phyloP scores from a whole-genome alignment of 2,329 filamentous ascomycete genomes.

The Claviceps sp. region DNA sequence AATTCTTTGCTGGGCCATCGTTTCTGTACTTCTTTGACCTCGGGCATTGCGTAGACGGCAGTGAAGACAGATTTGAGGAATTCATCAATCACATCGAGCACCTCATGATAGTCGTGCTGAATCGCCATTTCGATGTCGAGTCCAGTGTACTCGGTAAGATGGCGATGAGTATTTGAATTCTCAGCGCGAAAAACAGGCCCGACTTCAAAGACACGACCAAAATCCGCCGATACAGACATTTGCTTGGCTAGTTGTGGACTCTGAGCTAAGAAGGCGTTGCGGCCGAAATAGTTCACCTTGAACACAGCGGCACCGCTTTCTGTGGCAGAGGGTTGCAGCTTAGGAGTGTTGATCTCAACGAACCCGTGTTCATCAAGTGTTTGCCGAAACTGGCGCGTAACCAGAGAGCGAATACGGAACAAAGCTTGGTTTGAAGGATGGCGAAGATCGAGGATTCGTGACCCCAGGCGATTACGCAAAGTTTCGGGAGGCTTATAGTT shows the following conservation, averaged over 20 bases:
- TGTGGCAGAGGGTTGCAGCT: conserved; percentile 78
- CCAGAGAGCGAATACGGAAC: conserved; percentile 72
- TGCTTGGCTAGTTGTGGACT: conserved; percentile 89
- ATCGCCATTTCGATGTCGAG: conserved; percentile 90
- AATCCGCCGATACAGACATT: conserved; percentile 81
- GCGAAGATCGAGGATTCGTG: conserved; percentile 71
- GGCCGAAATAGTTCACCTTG: conserved; percentile 80
- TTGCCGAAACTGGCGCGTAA: conserved; percentile 67
- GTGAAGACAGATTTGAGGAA: conserved; percentile 62
- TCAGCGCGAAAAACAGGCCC: conserved; percentile 72
- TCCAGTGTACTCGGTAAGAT: conserved; percentile 89
- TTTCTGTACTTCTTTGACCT: conserved; percentile 67
- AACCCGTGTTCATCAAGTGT: conserved; percentile 65
- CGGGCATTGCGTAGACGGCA: conserved; percentile 34
- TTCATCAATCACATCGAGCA: conserved; percentile 62
- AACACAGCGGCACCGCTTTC: conserved; percentile 89
- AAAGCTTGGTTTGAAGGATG: conserved; percentile 79
- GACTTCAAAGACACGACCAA: conserved; percentile 71
- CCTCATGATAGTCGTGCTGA: conserved; percentile 79
- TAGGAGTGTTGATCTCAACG: conserved; percentile 88
- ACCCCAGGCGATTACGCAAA: conserved; percentile 55
- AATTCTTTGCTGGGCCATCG: conserved; percentile 81
- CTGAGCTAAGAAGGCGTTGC: conserved; percentile 77
- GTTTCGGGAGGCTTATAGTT: conserved; percentile 52
- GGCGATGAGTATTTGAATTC: conserved; percentile 89